A percentile compares a stretch with the other conserved stretches of the same genome.
Evolutionary conservation across 345 rosid species (phyloP).

Genomic region (Syzygium aromaticum): DNA sequence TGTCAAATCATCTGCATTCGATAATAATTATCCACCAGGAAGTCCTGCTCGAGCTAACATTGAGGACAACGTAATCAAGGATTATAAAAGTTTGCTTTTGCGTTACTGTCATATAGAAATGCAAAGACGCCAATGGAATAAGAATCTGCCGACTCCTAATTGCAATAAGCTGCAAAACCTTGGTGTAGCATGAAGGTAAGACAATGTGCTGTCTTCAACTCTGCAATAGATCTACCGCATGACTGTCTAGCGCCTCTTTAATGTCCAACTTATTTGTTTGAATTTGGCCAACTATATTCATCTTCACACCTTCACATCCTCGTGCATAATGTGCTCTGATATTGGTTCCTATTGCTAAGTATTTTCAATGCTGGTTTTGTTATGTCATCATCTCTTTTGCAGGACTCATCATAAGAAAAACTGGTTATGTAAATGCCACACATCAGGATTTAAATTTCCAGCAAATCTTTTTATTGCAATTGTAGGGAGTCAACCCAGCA

Average conservation of each 20-base stretch:
- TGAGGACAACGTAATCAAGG: conserved; percentile 63
- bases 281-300: background rate
- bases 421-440: background rate
- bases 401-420: background rate
- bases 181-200: conserved; percentile 51
- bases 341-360: background rate
- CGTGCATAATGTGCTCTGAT: background rate
- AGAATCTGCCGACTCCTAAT: conserved; percentile 64
- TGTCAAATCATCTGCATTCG: conserved; percentile 62
- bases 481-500: background rate
- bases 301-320: background rate
- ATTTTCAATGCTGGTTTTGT: background rate
- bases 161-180: conserved; percentile 61
- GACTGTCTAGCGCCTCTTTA: background rate
- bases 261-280: background rate
- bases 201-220: background rate
- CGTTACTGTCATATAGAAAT: conserved; percentile 66
- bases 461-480: background rate
- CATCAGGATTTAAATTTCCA: background rate
- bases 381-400: background rate
- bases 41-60: conserved; percentile 53
- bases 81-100: conserved; percentile 53
- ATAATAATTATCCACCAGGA: conserved; percentile 57
- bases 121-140: conserved; percentile 76
- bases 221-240: background rate